These are phyloP conservation scores for Globisporangium ultimum DNA, from an alignment of 352 stramenopile species.

Conservation along the genomic window DNA sequence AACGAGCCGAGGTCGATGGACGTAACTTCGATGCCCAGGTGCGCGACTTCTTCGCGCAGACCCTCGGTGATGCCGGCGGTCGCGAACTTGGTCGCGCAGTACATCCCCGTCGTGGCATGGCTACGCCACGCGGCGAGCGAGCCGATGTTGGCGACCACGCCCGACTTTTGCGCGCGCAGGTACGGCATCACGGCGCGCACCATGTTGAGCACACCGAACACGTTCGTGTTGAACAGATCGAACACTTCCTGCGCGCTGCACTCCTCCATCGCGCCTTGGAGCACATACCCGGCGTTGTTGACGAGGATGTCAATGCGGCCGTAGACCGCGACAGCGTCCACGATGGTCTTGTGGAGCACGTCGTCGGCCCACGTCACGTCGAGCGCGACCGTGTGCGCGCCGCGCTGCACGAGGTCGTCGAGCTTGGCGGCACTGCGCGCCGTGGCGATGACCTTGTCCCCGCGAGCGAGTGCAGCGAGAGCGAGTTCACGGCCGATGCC, in stretches of 20 bases:
- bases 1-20: slow-evolving; percentile 38
- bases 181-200: slow-evolving; percentile 32
- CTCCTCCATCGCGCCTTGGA: slow-evolving; percentile 36
- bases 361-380: slow-evolving; percentile 29
- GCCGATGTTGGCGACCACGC: slow-evolving; percentile 40
- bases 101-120: slow-evolving; percentile 26
- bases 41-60: slow-evolving; percentile 28
- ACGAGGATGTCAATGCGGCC: slow-evolving; percentile 36
- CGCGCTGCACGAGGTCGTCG: slow-evolving; percentile 27
- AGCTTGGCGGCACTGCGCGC: slow-evolving; percentile 24
- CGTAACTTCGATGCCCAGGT: slow-evolving; percentile 37
- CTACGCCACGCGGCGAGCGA: slow-evolving; percentile 30
- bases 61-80: slow-evolving; percentile 30
- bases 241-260: slow-evolving; percentile 33
- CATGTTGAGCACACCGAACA: slow-evolving; percentile 36
- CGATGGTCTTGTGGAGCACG: slow-evolving; percentile 19
- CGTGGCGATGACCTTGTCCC: slow-evolving; percentile 33
- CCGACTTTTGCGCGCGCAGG: slow-evolving; percentile 32
- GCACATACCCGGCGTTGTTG: slow-evolving; percentile 37
- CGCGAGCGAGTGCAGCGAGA: slow-evolving; percentile 24
- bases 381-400: slow-evolving; percentile 25
- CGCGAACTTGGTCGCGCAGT: slow-evolving; percentile 42
- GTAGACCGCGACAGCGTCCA: slow-evolving; percentile 16
- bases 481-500: slow-evolving; percentile 17
- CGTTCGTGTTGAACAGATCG: slow-evolving; percentile 40